These are phyloP conservation scores for Auricularia auricula-judae DNA, from an alignment of 768 basidiomycete genomes.

Conservation along the genomic window DNA sequence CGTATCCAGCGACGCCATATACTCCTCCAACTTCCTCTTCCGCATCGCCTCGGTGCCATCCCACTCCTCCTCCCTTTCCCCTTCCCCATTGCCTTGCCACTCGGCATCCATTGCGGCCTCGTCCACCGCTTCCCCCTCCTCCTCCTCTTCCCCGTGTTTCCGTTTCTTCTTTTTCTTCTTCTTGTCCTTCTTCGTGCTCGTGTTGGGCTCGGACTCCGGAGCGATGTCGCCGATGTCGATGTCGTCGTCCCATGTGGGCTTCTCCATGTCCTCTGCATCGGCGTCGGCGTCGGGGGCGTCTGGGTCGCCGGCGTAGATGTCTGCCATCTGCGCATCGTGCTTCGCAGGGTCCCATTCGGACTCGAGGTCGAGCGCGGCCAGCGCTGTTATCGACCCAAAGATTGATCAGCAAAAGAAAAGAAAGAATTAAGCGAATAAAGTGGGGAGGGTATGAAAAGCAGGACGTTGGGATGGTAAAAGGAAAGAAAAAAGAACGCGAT, in stretches of 20 bases:
- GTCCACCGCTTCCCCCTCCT: conserved; percentile 27
- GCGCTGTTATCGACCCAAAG: conserved; percentile 25
- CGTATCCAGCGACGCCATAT: conserved; percentile 84
- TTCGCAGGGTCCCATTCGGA: conserved; percentile 85
- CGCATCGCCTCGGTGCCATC: conserved; percentile 86
- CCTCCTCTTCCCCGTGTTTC: conserved; percentile 23
- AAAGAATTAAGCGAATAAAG: no score
- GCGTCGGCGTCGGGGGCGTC: conserved; percentile 24
- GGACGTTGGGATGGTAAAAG: no score
- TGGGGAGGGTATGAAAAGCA: background rate
- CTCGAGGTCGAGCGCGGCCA: conserved; percentile 71
- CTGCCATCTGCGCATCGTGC: conserved; percentile 76
- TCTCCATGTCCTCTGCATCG: conserved; percentile 33
- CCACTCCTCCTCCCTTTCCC: conserved; percentile 54
- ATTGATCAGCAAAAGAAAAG: background rate
- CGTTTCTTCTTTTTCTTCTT: conserved; percentile 48
- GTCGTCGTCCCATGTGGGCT: conserved; percentile 89
- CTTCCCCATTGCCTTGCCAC: conserved; percentile 32
- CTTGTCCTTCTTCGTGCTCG: conserved; percentile 29
- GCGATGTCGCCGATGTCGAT: conserved; percentile 66
- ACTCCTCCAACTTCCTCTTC: conserved; percentile 69
- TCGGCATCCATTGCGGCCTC: conserved; percentile 39
- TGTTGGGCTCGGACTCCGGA: conserved; percentile 15
- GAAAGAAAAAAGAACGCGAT: background rate
- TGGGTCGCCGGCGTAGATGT: conserved; percentile 48